Base-by-base conservation (phyloP, 352 stramenopile genomes). In the Phytophthora constricta region DNA sequence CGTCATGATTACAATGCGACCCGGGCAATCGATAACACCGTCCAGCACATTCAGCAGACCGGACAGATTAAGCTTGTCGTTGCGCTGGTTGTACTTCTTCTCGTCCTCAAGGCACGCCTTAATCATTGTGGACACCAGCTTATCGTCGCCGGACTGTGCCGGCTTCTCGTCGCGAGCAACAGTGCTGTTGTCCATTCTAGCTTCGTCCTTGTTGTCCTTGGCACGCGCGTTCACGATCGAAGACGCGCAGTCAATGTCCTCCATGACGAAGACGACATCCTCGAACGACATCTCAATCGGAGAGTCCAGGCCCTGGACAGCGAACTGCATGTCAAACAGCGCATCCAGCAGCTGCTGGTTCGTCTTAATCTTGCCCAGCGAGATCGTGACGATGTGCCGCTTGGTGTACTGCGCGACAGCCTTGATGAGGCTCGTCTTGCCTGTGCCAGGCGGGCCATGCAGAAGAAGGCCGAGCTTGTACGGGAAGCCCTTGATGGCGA, bases 1-100 rank as follows among this genome's bases (percentile, higher is more conserved):
- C 8, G 94, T 97, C 86, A 98, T 97, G 71, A 98, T 92, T 0
- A 98, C 77, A 55, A 98, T 98, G 41, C 91, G 84, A 0, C 86
- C 91, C 20, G 89, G 87, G 19, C 77, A 92, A 59, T 98, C 91
- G 23, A 97, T 91, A 4, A 98, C 85, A 2, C 92, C 91, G 68
- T 98, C 92, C 2, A 98, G 69, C 0, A 95, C 88, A 49, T 97
- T 97, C 1, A 97, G 61, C 23, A 97, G 70, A 0, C 90, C 89
- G 13, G 79, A 70, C 8, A 97, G 66, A 51, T 87, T 93, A n/a
- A 97, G 73, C 74, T 90, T 80, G 63, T 85, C 70, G 22, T 70
- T 72, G 46, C 57, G 52, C 48, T 78, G 68, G 26, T 61, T 64
- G 39, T 66, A 55, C 42, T 70, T 68, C 51, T 72, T 70, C 13